phyloP scores from a whole-genome alignment of 2,329 filamentous ascomycete genomes.

The Beauveria sp. region DNA sequence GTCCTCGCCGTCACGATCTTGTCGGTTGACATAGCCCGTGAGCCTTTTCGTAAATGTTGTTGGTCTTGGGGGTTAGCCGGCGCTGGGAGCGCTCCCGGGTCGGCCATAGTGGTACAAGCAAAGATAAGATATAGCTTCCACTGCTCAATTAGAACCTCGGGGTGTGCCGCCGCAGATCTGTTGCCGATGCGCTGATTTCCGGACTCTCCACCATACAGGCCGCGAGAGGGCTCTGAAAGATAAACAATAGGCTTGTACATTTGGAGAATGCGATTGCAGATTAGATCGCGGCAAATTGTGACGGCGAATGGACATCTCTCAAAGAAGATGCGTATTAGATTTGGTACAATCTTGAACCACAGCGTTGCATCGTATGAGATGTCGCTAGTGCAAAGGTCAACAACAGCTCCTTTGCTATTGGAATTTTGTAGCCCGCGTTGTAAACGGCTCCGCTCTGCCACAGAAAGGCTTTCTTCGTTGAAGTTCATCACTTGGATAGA shows the following conservation, averaged over 20 bases:
- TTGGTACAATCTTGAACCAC: constrained; percentile 98
- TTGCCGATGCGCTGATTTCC: constrained; percentile 43
- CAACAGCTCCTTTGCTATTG: constrained; percentile 75
- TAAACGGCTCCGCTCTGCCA: constrained; percentile 85
- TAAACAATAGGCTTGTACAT: constrained; percentile 82
- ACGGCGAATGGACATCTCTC: constrained; percentile 89
- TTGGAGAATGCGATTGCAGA: constrained; percentile 85
- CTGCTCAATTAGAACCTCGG: constrained; percentile 87
- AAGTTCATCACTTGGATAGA: constrained; percentile 84
- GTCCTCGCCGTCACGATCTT: constrained; percentile 83
- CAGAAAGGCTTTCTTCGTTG: constrained; percentile 82
- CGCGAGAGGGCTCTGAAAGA: constrained; percentile 65
- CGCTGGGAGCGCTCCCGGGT: constrained; percentile 54
- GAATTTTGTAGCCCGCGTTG: constrained; percentile 83
- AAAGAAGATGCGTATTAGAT: constrained; percentile 82
- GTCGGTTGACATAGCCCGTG: constrained; percentile 58
- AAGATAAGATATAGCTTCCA: constrained; percentile 98
- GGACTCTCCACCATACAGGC: constrained; percentile 54
- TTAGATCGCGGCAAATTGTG: constrained; percentile 80
- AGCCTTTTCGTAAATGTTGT: constrained; percentile 76
- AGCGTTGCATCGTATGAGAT: constrained; percentile 88
- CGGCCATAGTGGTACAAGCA: constrained; percentile 89
- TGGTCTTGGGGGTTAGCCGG: constrained; percentile 38
- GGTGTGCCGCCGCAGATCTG: constrained; percentile 61
- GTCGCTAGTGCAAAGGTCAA: constrained; percentile 93